Evolutionary conservation across 129 eudicot species (phyloP).

Genomic region (Pittosporum tobira): DNA sequence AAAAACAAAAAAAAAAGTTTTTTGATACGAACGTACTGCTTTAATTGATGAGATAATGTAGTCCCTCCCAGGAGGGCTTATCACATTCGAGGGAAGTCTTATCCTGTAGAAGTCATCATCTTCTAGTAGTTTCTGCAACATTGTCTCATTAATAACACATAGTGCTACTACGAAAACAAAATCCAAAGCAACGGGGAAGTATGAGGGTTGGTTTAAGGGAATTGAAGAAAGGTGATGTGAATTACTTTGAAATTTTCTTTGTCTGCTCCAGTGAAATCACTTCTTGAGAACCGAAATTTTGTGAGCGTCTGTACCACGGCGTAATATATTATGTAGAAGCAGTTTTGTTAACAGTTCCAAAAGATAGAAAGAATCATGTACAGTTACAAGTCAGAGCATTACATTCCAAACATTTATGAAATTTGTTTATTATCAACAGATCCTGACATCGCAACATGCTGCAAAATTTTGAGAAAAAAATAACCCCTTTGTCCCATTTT

Average conservation of each 20-base stretch:
- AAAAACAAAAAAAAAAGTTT: no score
- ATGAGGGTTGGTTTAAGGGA: background rate
- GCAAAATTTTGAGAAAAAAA: no score
- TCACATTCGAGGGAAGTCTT: conserved; percentile 79
- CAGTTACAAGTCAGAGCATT: no score
- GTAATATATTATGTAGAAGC: no score
- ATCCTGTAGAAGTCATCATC: conserved; percentile 74
- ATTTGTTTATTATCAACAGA: no score
- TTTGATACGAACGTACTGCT: conserved; percentile 56
- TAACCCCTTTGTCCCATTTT: no score
- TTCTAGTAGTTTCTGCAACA: conserved; percentile 56
- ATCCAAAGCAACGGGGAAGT: background rate
- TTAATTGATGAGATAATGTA: conserved; percentile 70
- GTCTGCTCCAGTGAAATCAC: conserved; percentile 52
- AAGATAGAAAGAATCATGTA: no score
- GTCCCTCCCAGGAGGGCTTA: conserved; percentile 75
- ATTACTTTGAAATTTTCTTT: conserved; percentile 69
- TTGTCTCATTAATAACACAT: conserved; percentile 5
- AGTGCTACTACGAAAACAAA: background rate
- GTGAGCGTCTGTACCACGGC: conserved; percentile 64
- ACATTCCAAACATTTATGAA: no score
- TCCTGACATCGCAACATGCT: no score
- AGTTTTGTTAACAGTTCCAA: no score
- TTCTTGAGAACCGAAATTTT: conserved; percentile 83
- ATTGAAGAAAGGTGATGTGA: background rate